Evolutionary conservation across 768 basidiomycete species (phyloP).

Genomic region (Crepidotus variabilis): DNA sequence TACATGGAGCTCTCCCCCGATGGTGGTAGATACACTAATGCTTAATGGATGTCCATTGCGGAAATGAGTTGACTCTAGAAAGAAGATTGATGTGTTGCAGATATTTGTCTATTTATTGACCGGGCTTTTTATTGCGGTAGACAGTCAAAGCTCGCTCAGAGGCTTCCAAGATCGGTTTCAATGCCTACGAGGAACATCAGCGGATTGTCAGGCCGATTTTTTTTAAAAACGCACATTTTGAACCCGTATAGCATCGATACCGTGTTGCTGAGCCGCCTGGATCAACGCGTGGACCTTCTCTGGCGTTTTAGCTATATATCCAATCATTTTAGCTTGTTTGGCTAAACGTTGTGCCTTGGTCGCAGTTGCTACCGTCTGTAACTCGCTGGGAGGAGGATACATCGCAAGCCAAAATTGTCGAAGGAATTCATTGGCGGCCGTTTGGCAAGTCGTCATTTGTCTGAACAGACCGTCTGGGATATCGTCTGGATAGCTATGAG

Average conservation of each 20-base stretch:
- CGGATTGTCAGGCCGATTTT: not conserved
- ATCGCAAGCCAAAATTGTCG: slow-evolving; percentile 93
- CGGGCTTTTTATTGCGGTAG: slow-evolving; percentile 41
- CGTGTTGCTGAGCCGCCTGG: slow-evolving; percentile 51
- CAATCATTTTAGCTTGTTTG: slow-evolving; percentile 86
- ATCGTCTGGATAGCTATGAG: slow-evolving; percentile 46
- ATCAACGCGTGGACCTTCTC: slow-evolving; percentile 84
- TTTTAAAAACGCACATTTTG: slow-evolving; percentile 58
- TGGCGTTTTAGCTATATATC: slow-evolving; percentile 72
- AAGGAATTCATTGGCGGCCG: slow-evolving; percentile 92
- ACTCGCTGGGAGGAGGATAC: slow-evolving; percentile 68
- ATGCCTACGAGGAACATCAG: slow-evolving; percentile 42
- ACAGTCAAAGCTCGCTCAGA: slow-evolving; percentile 71
- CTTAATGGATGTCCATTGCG: too few relatives aligned
- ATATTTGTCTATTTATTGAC: slow-evolving; percentile 7
- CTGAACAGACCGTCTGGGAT: slow-evolving; percentile 76
- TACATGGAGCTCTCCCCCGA: too few relatives aligned
- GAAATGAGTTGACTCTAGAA: too few relatives aligned
- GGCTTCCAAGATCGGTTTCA: slow-evolving; percentile 72
- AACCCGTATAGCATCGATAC: slow-evolving; percentile 59
- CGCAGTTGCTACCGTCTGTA: slow-evolving; percentile 41
- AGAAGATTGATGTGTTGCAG: not conserved
- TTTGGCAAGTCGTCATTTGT: slow-evolving; percentile 87
- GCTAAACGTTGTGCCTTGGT: slow-evolving; percentile 68
- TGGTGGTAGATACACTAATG: too few relatives aligned